Percentiles rank a stretch among this genome's conserved stretches.
These are phyloP conservation scores for Spirogloea muscicola DNA, from an alignment of 139 green algal species.

Conservation along the genomic window DNA sequence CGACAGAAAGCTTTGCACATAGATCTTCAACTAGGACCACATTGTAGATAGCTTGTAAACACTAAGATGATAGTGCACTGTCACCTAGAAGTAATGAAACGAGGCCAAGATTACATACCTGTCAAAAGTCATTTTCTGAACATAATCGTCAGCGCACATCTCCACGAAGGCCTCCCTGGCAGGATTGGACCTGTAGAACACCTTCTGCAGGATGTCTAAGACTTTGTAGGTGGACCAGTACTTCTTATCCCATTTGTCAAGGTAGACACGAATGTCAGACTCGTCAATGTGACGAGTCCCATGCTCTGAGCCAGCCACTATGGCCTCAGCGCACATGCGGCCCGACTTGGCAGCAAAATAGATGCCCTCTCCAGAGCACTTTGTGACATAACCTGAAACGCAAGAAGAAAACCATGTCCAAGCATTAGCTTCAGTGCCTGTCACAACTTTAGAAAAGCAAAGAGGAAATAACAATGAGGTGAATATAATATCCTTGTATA, in stretches of 20 bases:
- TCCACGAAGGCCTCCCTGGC: conserved; percentile 98
- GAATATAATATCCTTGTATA: too few species aligned
- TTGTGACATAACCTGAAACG: conserved; percentile 98
- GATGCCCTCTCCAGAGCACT: conserved; percentile 96
- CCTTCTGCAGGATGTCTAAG: conserved; percentile 99
- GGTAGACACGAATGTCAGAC: conserved; percentile 82
- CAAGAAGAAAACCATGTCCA: too few species aligned
- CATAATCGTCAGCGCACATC: conserved; percentile 94
- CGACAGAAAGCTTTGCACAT: too few species aligned
- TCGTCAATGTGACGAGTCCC: conserved; percentile 85
- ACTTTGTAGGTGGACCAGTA: conserved; percentile 99
- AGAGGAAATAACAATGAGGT: too few species aligned
- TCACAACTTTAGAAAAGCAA: too few species aligned
- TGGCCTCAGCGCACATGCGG: conserved; percentile 94
- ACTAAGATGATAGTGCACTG: too few species aligned
- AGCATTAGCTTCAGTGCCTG: too few species aligned
- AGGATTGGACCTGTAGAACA: conserved; percentile 94
- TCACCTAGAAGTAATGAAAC: too few species aligned
- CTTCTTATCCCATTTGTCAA: conserved; percentile 96
- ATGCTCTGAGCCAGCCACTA: conserved; percentile 70
- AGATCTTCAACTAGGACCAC: too few species aligned
- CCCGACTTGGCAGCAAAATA: conserved; percentile 99
- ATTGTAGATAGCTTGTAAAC: too few species aligned
- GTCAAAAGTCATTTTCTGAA: conserved; percentile 99
- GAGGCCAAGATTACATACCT: too few species aligned